Percentiles rank a stretch among this genome's conserved stretches.
Conservation (phyloP, 73 alveolate genomes). For the Symbiodinium natans region DNA sequence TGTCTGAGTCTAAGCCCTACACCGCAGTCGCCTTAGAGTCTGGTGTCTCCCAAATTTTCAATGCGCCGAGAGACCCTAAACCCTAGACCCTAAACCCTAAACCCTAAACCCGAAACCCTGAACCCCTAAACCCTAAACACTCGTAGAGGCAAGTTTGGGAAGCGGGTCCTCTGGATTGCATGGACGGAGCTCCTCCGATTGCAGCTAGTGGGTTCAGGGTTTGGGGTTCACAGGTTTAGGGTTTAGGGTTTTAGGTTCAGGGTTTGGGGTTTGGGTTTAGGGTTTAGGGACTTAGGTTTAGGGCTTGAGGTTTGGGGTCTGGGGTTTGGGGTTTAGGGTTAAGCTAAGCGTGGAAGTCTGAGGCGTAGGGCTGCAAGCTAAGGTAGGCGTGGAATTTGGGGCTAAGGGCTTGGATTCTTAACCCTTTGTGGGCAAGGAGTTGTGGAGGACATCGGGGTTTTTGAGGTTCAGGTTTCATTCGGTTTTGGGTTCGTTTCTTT, state of each 20-base stretch:
- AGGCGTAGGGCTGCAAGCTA: too few relatives aligned
- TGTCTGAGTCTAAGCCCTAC: not conserved
- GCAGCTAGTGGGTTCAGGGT: not conserved
- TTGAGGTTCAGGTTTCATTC: not conserved
- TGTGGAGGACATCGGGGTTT: not conserved
- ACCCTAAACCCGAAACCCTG: not conserved
- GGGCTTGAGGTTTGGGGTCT: not conserved
- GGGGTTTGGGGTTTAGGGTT: too few relatives aligned
- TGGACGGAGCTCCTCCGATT: conserved; percentile 49
- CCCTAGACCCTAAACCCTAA: not conserved
- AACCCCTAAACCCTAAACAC: not conserved
- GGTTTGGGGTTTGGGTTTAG: not conserved
- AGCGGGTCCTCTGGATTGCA: conserved; percentile 80
- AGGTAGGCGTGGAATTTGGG: not conserved
- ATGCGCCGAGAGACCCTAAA: not conserved
- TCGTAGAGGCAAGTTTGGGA: conserved; percentile 41
- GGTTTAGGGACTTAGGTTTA: not conserved
- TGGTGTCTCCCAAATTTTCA: too few relatives aligned
- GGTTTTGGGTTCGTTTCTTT: not conserved
- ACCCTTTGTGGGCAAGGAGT: not conserved
- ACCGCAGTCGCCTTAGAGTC: too few relatives aligned
- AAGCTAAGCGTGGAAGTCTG: too few relatives aligned
- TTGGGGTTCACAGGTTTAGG: not conserved
- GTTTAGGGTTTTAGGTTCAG: not conserved
- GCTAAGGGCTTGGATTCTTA: not conserved